Base-by-base conservation (phyloP, 805 yeast genomes). In the Teunomyces funiuensis region DNA sequence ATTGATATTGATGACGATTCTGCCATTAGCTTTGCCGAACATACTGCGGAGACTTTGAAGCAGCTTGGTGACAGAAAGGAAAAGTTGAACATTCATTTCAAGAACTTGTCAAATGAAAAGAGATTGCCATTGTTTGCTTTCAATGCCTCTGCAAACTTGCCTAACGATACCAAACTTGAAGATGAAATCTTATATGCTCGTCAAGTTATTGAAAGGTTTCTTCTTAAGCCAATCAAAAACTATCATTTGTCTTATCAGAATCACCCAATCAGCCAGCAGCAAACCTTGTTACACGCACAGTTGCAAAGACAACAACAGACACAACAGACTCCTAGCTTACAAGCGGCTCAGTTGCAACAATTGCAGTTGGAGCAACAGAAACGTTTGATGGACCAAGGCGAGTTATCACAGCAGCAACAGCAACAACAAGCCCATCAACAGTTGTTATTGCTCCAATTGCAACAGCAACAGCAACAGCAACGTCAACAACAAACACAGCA, bases 91-190 rank as follows among this genome's bases (percentile, higher is more conserved):
- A 62, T 69, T 25, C 61, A 59, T 33, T 68, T 70, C 44, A 55
- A 54, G 38, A 70, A 52, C 53, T 63, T 37, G 62, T 61, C 37
- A 6, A 41, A 48, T 8, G 41, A 37, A 3, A 43, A 44, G 20
- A 45, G 52, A 9, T 58, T 81, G 41, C 76, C 82, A 2, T 62
- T 80, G 39, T 79, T 80, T 54, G 67, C 79, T 14, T 78, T 73
- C 57, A 69, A 74, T 37, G 60, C 60, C 10, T 49, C 46, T 20
- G 49, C 44, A 9, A 46, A 44, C 19, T 50, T 56, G 20, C 45
- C 67, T 1, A 57, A 65, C 36, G 61, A 62, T 28, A 55, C 71
- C 14, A 64, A 51, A 52, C 64, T 54, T 61, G 65, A 48, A 28
- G 71, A 65, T 30, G 73, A 69, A 36, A 63, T 57, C 45, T 39